A percentile compares a stretch with the other conserved stretches of the same genome.
Evolutionary conservation across 2,329 filamentous ascomycete species (phyloP).

Genomic region (Aspergillus sp.): DNA sequence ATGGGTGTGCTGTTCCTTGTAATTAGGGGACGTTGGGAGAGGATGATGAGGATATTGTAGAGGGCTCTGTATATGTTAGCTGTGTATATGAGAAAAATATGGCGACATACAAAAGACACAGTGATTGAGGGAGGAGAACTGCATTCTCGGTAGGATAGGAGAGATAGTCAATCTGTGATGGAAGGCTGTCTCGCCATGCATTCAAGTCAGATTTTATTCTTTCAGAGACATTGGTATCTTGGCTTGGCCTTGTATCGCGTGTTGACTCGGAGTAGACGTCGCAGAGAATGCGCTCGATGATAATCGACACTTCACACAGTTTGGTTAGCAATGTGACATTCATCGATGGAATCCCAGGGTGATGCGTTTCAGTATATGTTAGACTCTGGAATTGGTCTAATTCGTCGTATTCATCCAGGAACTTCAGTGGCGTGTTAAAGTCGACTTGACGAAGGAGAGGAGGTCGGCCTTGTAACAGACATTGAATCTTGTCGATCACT

Average conservation of each 20-base stretch:
- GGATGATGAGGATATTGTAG: conserved; percentile 40
- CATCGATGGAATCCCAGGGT: conserved; percentile 10
- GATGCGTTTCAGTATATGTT: conserved; percentile 19
- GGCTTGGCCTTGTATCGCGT: conserved; percentile 8
- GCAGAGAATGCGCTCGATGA: conserved; percentile 31
- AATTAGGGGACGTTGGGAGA: conserved; percentile 40
- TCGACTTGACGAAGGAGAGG: conserved; percentile 42
- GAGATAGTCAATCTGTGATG: conserved; percentile 17
- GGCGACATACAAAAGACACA: conserved; percentile 14
- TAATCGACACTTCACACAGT: conserved; percentile 27
- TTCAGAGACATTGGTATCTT: conserved; percentile 10
- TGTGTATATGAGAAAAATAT: background rate
- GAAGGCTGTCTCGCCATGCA: conserved; percentile 19
- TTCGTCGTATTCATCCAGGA: conserved; percentile 32
- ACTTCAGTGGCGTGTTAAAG: conserved; percentile 41
- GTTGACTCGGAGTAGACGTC: conserved; percentile 23
- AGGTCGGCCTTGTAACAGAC: conserved; percentile 51
- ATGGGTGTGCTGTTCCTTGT: conserved; percentile 17
- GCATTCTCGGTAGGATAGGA: conserved; percentile 14
- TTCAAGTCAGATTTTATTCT: conserved; percentile 17
- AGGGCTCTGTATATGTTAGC: conserved; percentile 13
- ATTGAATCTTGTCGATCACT: conserved; percentile 50
- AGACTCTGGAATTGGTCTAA: conserved; percentile 47
- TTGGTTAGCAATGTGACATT: conserved; percentile 22
- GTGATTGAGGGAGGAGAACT: conserved; percentile 14